Evolutionary conservation across 2,329 filamentous ascomycete genomes (phyloP), one percentile per base, ranked within the genome.

Genomic region (Graphilbum sp.): DNA sequence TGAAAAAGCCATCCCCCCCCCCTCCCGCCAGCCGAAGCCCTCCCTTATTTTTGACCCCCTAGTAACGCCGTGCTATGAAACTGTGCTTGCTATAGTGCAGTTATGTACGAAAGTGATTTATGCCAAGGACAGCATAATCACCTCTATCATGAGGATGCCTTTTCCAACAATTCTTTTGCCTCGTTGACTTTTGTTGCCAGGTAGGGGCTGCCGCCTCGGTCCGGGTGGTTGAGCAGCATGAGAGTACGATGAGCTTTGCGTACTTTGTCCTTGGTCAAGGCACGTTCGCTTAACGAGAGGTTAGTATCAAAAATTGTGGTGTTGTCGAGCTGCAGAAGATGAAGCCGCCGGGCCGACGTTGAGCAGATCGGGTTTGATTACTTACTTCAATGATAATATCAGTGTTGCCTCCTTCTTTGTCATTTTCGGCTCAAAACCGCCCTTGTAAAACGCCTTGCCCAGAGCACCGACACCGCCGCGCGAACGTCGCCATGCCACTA

Each of bases 131-230:
- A n/a, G n/a, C n/a, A n/a, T n/a, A n/a, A n/a, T n/a, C n/a, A n/a
- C n/a, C n/a, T n/a, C n/a, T n/a, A 24, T 24, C 34, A 44, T 44
- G 41, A 47, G 17, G 37, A 19, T 31, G 39, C 32, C 60, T 94
- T 95, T 56, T 98, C 90, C 48, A 98, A 57, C 45, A 96, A 74
- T 57, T 96, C 88, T 61, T 98, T 98, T 30, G 90, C 90, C 59
- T 98, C 90, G 62, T 98, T 98, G 55, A 98, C 81, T 61, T 98
- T 98, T 38, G 87, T 95, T 13, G 90, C 90, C 33, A 98, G 64
- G 56, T 96, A 98, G 8, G 90, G 90, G 54, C 86, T 95, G 30
- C 90, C 90, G 47, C 90, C 90, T 54, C 90, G 81, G 67, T 98
- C 90, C 46, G 90, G 90, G 59, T 98, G 90, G 67, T 98, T 98